Percentiles rank a stretch among this genome's conserved stretches.
phyloP scores from a whole-genome alignment of 2,329 filamentous ascomycete genomes.

The Botrytis sinoallii region DNA sequence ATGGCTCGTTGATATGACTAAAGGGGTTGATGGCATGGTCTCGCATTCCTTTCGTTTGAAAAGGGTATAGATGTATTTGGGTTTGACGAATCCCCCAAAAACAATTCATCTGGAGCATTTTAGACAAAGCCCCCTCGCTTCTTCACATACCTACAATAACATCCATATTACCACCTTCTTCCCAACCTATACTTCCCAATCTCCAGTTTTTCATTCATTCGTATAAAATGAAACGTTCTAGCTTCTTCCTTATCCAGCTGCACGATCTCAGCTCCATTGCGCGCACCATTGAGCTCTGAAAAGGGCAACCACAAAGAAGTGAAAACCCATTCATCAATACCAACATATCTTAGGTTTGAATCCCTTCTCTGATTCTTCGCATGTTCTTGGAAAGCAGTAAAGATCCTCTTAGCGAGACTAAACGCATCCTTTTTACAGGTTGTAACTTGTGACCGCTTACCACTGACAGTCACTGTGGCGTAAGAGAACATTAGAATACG shows the following conservation, averaged over 20 bases:
- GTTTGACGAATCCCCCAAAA: neutral
- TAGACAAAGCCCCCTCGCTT: neutral
- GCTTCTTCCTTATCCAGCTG: neutral
- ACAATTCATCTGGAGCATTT: neutral
- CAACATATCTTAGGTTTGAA: constrained; percentile 6
- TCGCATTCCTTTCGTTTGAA: neutral
- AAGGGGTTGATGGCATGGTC: neutral
- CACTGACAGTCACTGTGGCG: neutral
- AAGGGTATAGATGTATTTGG: neutral
- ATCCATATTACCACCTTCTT: neutral
- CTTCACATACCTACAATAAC: neutral
- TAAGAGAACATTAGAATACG: neutral
- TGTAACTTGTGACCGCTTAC: neutral
- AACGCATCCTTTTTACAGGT: no score
- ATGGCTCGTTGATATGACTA: neutral
- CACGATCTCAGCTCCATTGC: neutral
- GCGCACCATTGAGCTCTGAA: neutral
- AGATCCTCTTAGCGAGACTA: neutral
- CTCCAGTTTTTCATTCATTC: neutral
- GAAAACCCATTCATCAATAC: neutral
- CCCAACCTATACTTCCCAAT: neutral
- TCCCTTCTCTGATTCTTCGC: no score
- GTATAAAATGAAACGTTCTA: neutral
- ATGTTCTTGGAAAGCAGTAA: neutral
- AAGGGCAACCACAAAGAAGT: neutral